Base-by-base conservation (phyloP, 225 moss, liverwort and hornwort genomes). In the Bryum argenteum region DNA sequence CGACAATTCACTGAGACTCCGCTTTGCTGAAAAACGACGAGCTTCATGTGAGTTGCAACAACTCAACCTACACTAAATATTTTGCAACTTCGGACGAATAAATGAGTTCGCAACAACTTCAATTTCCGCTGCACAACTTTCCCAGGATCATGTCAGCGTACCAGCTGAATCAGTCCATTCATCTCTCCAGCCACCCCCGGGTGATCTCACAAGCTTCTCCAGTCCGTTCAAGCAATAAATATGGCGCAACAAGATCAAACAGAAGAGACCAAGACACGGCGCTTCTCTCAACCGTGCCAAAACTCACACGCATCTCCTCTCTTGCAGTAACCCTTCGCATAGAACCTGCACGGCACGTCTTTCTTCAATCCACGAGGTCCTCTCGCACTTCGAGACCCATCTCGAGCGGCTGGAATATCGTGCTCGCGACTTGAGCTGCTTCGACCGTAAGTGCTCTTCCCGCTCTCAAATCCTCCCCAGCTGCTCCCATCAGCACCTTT, bases 221-320 rank as follows among this genome's bases (percentile, higher is more conserved):
- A 38, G 3, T 58, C 60, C 39, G 53, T 8, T 41, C 61, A 71
- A 28, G 26, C 26, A 65, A 73, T 72, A 54, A 76, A 76, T 59
- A 65, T 62, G 10, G 57, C 42, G 18, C 58, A 61, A 60, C 47
- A 76, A 83, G 76, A 39, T 68, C 76, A 10, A 23, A 65, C 44
- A 55, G 6, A 48, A 16, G n/a, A 3, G 11, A 2, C 33, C 9
- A 3, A 3, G 44, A 33, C 48, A 61, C 52, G 8, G 8, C 45
- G 43, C 17, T 68, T 14, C 23, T 22, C 55, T 84, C 70, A 94
- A 45, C 94, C 94, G 63, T 98, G 97, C 94, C 90, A 92, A 44
- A 92, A 98, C 78, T 94, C 94, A 81, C 97, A 98, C 1, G 89
- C 65, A 9, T 98, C 97, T 6, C 97, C 97, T 80, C 97, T 79